Conservation (phyloP, 1,284 basidiomycete species). For the Sporisorium sorghi region DNA sequence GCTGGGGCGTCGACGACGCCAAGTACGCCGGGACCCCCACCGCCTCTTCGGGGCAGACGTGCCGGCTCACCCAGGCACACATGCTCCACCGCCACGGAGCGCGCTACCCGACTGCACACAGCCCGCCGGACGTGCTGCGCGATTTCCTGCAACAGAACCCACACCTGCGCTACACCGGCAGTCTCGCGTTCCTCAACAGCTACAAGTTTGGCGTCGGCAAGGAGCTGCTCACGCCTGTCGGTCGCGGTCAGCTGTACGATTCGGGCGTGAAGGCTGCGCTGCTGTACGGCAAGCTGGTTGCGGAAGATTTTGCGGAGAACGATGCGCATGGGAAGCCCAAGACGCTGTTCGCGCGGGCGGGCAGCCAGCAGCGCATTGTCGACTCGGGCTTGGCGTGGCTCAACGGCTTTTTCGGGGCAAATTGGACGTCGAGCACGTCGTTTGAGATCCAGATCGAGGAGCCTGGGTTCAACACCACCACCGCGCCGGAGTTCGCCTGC, state of each 20-base stretch:
- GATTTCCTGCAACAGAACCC: slow-evolving; percentile 38
- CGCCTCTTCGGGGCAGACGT: slow-evolving; percentile 26
- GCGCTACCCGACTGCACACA: slow-evolving; percentile 58
- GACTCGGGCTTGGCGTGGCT: slow-evolving; percentile 62
- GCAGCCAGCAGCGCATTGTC: slow-evolving; percentile 66
- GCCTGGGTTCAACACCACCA: slow-evolving; percentile 63
- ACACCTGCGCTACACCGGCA: slow-evolving; percentile 45
- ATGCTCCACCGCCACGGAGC: slow-evolving; percentile 66
- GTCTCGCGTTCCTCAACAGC: slow-evolving; percentile 57
- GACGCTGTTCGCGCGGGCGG: slow-evolving; percentile 62
- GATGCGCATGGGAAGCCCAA: slow-evolving; percentile 27
- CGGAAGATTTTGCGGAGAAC: slow-evolving; percentile 27
- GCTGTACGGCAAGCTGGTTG: slow-evolving; percentile 50
- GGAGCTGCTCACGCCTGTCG: slow-evolving; percentile 65
- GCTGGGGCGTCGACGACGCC: slow-evolving; percentile 60
- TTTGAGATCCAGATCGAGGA: slow-evolving; percentile 67
- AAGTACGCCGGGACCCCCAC: slow-evolving; percentile 54
- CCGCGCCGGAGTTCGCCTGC: slow-evolving; percentile 65
- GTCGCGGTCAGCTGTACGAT: slow-evolving; percentile 61
- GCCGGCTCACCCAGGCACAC: slow-evolving; percentile 62
- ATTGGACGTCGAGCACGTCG: slow-evolving; percentile 44
- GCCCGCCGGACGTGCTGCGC: slow-evolving; percentile 34
- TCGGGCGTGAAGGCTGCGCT: slow-evolving; percentile 58
- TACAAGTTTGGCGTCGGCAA: slow-evolving; percentile 61
- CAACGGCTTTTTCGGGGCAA: slow-evolving; percentile 54